These are phyloP conservation scores for Physcomitrium patens DNA, from an alignment of 225 moss, liverwort and hornwort genomes.

Conservation along the genomic window DNA sequence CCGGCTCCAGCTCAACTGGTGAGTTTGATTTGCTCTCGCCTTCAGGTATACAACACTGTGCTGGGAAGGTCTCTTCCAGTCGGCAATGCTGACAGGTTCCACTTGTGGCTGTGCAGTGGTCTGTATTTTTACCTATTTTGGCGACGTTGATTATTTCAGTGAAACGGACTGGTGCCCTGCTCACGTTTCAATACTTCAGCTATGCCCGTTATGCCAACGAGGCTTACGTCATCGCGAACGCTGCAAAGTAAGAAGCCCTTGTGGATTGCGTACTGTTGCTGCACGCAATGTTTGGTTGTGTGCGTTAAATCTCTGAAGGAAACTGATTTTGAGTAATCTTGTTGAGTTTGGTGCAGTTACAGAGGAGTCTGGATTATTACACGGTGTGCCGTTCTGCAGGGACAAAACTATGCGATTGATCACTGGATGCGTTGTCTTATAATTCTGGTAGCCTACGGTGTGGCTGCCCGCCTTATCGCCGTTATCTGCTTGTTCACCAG, in stretches of 20 bases:
- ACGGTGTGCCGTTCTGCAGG: conserved; percentile 51
- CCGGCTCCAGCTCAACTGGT: conserved; percentile 92
- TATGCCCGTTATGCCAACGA: conserved; percentile 63
- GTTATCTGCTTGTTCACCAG: conserved; percentile 57
- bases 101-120: conserved; percentile 50
- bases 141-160: conserved; percentile 55
- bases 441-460: conserved; percentile 51
- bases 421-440: conserved; percentile 43
- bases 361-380: conserved; percentile 66
- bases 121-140: conserved; percentile 69
- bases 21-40: conserved; percentile 17
- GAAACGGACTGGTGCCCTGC: conserved; percentile 49
- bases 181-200: conserved; percentile 51
- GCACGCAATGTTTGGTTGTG: background rate
- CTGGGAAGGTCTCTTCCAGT: too few species aligned
- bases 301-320: background rate
- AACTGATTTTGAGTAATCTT: conserved; percentile 3
- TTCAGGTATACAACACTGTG: too few species aligned
- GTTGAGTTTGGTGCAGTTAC: conserved; percentile 47
- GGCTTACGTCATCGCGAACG: conserved; percentile 59
- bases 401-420: conserved; percentile 39
- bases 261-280: background rate
- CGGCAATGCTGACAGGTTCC: conserved; percentile 19
- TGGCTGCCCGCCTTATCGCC: conserved; percentile 47
- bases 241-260: conserved; percentile 39